phyloP scores from a whole-genome alignment of 768 basidiomycete species.

The Multifurca ochricompacta region DNA sequence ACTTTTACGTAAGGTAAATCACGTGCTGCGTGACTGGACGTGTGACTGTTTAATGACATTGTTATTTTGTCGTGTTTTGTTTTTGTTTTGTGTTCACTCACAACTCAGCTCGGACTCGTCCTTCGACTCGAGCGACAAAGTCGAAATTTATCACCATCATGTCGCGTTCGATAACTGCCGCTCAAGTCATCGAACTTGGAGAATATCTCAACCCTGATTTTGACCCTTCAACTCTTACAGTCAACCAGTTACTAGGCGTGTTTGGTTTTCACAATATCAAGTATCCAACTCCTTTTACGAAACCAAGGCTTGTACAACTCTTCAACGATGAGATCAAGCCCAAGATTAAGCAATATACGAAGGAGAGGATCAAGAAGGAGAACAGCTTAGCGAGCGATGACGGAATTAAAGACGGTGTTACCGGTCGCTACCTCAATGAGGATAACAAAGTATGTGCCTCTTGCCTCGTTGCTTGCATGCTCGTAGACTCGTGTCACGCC shows the following conservation, averaged over 20 bases:
- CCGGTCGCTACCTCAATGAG: conserved; percentile 57
- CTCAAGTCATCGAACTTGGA: conserved; percentile 65
- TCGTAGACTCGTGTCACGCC: conserved; percentile 21
- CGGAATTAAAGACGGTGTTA: conserved; percentile 76
- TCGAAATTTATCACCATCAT: conserved; percentile 36
- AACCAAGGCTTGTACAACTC: conserved; percentile 65
- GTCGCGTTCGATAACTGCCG: conserved; percentile 66
- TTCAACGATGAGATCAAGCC: conserved; percentile 73
- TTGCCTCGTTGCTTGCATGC: conserved; percentile 8
- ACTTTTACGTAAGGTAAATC: neutral
- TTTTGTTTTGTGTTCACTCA: too few species aligned
- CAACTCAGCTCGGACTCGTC: too few species aligned
- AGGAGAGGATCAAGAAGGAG: conserved; percentile 55
- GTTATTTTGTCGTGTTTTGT: conserved; percentile 1
- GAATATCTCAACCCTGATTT: conserved; percentile 77
- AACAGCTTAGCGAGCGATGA: conserved; percentile 72
- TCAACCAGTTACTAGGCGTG: conserved; percentile 74
- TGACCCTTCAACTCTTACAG: conserved; percentile 63
- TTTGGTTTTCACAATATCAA: conserved; percentile 69
- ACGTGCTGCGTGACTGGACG: conserved; percentile 6
- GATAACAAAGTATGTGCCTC: conserved; percentile 35
- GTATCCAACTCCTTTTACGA: conserved; percentile 69
- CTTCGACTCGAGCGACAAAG: too few species aligned
- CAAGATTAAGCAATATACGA: conserved; percentile 48
- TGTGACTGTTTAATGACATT: conserved; percentile 18